Conservation (phyloP, 2,329 filamentous ascomycete species). For the Magnaporthiopsis incrustans region DNA sequence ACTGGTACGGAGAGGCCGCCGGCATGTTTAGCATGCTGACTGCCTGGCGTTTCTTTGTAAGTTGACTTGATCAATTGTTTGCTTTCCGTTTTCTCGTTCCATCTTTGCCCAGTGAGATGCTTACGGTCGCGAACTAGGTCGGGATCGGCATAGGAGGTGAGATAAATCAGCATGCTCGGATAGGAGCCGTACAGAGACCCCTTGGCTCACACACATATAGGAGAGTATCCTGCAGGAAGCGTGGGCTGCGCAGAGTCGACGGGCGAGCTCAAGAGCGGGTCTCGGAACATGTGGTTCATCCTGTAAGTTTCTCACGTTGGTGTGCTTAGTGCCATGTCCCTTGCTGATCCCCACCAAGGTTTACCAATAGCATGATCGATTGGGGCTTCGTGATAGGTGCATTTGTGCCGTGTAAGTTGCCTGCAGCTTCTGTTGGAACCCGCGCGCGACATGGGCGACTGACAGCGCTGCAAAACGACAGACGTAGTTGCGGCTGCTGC, state of each 20-base stretch:
- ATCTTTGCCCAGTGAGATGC: not conserved
- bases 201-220: conserved; percentile 16
- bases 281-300: conserved; percentile 85
- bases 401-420: conserved; percentile 51
- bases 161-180: conserved; percentile 14
- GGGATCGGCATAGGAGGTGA: conserved; percentile 69
- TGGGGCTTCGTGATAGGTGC: conserved; percentile 75
- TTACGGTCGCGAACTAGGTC: conserved; percentile 24
- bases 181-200: not conserved
- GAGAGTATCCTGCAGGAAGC: conserved; percentile 75
- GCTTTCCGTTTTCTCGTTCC: not conserved
- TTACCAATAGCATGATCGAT: conserved; percentile 18
- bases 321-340: conserved; percentile 52
- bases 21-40: conserved; percentile 71
- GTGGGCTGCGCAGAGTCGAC: conserved; percentile 80
- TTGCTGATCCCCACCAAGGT: conserved; percentile 8
- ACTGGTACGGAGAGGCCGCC: conserved; percentile 58
- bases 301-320: conserved; percentile 68
- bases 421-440: not conserved
- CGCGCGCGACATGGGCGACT: not conserved
- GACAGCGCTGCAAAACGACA: not conserved
- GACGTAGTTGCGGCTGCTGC: conserved; percentile 48
- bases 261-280: conserved; percentile 70
- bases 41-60: conserved; percentile 76
- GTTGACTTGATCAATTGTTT: conserved; percentile 10